These are phyloP conservation scores for Fusarium metavorans DNA, from an alignment of 2,329 filamentous ascomycete species.

Conservation along the genomic window DNA sequence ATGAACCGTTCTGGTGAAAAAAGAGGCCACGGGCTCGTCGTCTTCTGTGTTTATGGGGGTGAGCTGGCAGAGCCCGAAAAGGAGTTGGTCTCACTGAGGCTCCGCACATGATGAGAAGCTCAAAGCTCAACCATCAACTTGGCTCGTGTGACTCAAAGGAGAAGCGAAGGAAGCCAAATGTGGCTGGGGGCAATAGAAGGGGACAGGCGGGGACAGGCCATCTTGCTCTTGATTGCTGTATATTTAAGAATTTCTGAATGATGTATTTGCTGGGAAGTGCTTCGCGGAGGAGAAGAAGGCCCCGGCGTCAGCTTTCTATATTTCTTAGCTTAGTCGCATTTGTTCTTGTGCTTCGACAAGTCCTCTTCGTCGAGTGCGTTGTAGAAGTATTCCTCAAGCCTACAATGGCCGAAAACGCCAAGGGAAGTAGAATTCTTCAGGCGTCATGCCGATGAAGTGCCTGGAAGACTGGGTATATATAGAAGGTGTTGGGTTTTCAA, in stretches of 20 bases:
- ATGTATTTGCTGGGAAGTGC: neutral
- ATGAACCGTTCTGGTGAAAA: neutral
- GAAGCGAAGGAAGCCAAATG: too few species aligned
- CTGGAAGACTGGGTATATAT: neutral
- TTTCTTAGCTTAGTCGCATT: neutral
- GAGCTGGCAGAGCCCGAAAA: neutral
- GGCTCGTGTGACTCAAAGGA: too few species aligned
- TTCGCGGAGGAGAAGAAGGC: too few species aligned
- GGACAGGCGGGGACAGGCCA: too few species aligned
- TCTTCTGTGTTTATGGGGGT: neutral
- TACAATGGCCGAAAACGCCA: rapidly evolving
- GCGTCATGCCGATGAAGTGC: neutral
- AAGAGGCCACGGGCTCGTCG: neutral
- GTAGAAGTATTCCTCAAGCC: neutral
- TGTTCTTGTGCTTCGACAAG: neutral
- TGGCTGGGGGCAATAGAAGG: too few species aligned
- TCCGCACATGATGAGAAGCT: too few species aligned
- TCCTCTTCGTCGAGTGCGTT: neutral
- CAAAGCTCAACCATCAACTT: too few species aligned
- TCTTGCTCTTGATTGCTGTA: neutral
- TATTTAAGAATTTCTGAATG: neutral
- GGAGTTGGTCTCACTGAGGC: too few species aligned
- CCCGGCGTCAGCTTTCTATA: neutral
- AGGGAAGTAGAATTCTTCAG: neutral
- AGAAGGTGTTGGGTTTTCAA: neutral